Evolutionary conservation across 2,329 filamentous ascomycete genomes (phyloP).

Genomic region (Sphaceloma murrayae): DNA sequence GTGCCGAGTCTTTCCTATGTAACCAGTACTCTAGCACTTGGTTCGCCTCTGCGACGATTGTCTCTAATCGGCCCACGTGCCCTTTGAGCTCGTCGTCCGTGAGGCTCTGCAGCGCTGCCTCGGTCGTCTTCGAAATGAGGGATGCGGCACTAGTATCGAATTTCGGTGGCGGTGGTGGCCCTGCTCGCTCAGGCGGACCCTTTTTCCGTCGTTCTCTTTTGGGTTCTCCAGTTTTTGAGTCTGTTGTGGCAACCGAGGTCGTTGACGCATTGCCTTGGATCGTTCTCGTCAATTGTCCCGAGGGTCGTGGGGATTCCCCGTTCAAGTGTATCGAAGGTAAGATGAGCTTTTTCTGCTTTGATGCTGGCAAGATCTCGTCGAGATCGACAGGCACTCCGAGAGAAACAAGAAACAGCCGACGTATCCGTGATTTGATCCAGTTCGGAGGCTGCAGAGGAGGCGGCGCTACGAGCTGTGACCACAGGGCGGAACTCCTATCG

Average conservation of each 20-base stretch:
- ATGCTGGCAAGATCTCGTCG: constrained; percentile 92
- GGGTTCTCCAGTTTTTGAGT: constrained; percentile 22
- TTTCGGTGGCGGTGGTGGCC: constrained; percentile 59
- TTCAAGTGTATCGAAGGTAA: constrained; percentile 61
- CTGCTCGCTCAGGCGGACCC: constrained; percentile 29
- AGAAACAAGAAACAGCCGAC: constrained; percentile 88
- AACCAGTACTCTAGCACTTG: constrained; percentile 82
- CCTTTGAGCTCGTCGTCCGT: constrained; percentile 64
- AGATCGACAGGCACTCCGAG: constrained; percentile 92
- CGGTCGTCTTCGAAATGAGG: constrained; percentile 72
- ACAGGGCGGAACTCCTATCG: constrained; percentile 78
- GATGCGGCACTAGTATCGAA: constrained; percentile 70
- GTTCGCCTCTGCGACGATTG: constrained; percentile 60
- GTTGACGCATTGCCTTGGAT: constrained; percentile 29
- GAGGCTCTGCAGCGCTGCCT: constrained; percentile 70
- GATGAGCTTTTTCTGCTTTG: constrained; percentile 95
- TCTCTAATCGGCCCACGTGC: constrained; percentile 61
- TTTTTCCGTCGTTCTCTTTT: constrained; percentile 24
- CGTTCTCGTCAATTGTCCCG: constrained; percentile 31
- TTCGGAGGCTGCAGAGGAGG: constrained; percentile 91
- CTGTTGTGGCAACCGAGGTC: constrained; percentile 25
- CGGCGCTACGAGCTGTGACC: constrained; percentile 91
- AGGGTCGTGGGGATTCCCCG: constrained; percentile 21
- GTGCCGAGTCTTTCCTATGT: constrained; percentile 71
- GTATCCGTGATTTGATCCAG: constrained; percentile 93